Percentiles rank a stretch among this genome's conserved stretches.
These are phyloP conservation scores for Ilex paraguariensis DNA, from an alignment of 305 asterid genomes.

Conservation along the genomic window DNA sequence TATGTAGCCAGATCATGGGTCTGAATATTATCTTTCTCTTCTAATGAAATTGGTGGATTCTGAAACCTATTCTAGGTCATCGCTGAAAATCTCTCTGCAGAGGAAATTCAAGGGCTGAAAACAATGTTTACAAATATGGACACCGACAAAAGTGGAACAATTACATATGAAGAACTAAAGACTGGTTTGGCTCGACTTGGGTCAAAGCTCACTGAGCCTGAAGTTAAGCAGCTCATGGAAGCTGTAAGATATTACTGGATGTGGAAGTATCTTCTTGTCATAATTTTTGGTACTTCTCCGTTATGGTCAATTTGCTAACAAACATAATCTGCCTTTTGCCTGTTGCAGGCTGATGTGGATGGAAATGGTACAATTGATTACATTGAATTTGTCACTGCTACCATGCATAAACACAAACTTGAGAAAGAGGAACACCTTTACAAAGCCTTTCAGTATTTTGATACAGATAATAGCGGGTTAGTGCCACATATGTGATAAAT, in stretches of 20 bases:
- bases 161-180: slow-evolving; percentile 85
- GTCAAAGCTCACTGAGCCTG: slow-evolving; percentile 65
- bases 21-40: not conserved
- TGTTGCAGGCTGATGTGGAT: slow-evolving; percentile 80
- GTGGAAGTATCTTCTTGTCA: not conserved
- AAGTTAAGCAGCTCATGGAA: slow-evolving; percentile 87
- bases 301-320: not conserved
- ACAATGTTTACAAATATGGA: slow-evolving; percentile 81
- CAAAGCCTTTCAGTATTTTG: slow-evolving; percentile 78
- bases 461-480: slow-evolving; percentile 81
- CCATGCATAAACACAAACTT: slow-evolving; percentile 90
- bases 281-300: too few relatives aligned
- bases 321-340: not conserved
- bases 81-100: slow-evolving; percentile 76
- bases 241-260: slow-evolving; percentile 46
- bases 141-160: slow-evolving; percentile 79
- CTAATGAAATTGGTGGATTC: slow-evolving; percentile 5
- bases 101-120: slow-evolving; percentile 88
- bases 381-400: slow-evolving; percentile 82
- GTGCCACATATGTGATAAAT: slow-evolving; percentile 7
- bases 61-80: slow-evolving; percentile 45
- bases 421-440: slow-evolving; percentile 77
- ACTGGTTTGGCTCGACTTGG: slow-evolving; percentile 78
- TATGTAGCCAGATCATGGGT: not conserved
- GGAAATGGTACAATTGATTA: slow-evolving; percentile 88